phyloP scores from a whole-genome alignment of 2,329 filamentous ascomycete genomes.

The Verruconis gallopava region DNA sequence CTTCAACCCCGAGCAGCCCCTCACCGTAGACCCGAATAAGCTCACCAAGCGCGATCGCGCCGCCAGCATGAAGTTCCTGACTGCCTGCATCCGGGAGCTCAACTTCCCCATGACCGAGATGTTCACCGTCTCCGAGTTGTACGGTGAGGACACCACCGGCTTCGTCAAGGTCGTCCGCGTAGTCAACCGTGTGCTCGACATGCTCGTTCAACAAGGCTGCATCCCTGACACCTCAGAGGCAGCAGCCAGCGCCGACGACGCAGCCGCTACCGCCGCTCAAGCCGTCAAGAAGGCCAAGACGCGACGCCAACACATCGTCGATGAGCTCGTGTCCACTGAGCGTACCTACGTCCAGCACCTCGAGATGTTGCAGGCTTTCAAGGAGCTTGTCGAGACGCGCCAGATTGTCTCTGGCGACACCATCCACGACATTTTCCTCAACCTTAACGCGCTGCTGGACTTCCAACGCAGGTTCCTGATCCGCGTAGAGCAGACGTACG shows the following conservation, averaged over 20 bases:
- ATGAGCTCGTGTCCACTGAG: slow-evolving; percentile 87
- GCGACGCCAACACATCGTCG: slow-evolving; percentile 76
- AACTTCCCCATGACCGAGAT: slow-evolving; percentile 68
- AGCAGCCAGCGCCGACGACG: slow-evolving; percentile 27
- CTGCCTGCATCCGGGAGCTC: slow-evolving; percentile 74
- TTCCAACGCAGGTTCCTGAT: slow-evolving; percentile 94
- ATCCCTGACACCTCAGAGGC: slow-evolving; percentile 47
- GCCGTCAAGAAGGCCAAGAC: slow-evolving; percentile 30
- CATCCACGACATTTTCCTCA: slow-evolving; percentile 90
- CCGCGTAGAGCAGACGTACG: slow-evolving; percentile 89
- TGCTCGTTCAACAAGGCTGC: slow-evolving; percentile 65
- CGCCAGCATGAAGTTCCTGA: slow-evolving; percentile 83
- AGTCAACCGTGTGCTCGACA: slow-evolving; percentile 82
- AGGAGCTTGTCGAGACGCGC: slow-evolving; percentile 77
- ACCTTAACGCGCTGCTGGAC: slow-evolving; percentile 87
- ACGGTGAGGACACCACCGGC: slow-evolving; percentile 87
- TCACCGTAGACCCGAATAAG: slow-evolving; percentile 50
- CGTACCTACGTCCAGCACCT: slow-evolving; percentile 96
- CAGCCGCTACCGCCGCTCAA: slow-evolving; percentile 43
- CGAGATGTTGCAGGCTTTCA: slow-evolving; percentile 84
- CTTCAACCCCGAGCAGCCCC: slow-evolving; percentile 57
- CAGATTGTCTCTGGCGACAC: slow-evolving; percentile 79
- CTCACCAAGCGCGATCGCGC: slow-evolving; percentile 73
- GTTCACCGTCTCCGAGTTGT: slow-evolving; percentile 84
- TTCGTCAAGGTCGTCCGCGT: slow-evolving; percentile 94